Conservation (phyloP, 768 basidiomycete genomes). For the Pleurotus sapidus region DNA sequence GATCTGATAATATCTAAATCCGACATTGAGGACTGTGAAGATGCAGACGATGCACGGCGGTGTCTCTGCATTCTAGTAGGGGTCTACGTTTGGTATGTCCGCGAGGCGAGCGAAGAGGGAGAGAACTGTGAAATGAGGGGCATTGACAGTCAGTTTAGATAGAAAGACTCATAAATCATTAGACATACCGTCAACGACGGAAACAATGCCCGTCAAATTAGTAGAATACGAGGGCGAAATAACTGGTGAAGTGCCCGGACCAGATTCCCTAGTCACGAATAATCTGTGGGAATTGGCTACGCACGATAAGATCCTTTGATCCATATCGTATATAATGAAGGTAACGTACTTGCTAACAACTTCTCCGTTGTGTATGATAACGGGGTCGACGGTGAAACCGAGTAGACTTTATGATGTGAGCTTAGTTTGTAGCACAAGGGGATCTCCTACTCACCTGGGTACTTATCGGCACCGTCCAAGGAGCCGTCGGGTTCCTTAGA, state of each 20-base stretch:
- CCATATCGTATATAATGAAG: neutral
- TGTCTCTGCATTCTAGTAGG: constrained; percentile 76
- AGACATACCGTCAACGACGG: constrained; percentile 73
- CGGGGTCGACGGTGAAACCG: constrained; percentile 61
- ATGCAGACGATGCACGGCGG: constrained; percentile 73
- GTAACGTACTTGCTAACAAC: constrained; percentile 70
- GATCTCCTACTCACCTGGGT: constrained; percentile 50
- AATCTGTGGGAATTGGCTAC: constrained; percentile 80
- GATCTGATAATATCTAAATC: constrained; percentile 37
- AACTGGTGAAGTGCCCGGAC: constrained; percentile 40
- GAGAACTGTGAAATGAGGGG: constrained; percentile 45
- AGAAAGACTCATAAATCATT: neutral
- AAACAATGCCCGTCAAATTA: constrained; percentile 72
- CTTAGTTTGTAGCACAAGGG: neutral
- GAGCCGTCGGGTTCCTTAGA: constrained; percentile 66
- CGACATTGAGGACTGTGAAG: constrained; percentile 49
- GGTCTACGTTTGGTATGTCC: constrained; percentile 72
- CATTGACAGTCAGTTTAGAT: neutral
- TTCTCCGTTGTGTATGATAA: constrained; percentile 76
- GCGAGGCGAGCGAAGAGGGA: constrained; percentile 77
- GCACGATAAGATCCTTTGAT: neutral
- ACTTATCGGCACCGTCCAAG: constrained; percentile 76
- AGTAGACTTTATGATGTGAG: constrained; percentile 53
- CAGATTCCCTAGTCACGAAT: constrained; percentile 68
- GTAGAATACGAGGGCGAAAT: constrained; percentile 38